Evolutionary conservation across 2,329 filamentous ascomycete species (phyloP).

Genomic region (Fusarium papillatum): DNA sequence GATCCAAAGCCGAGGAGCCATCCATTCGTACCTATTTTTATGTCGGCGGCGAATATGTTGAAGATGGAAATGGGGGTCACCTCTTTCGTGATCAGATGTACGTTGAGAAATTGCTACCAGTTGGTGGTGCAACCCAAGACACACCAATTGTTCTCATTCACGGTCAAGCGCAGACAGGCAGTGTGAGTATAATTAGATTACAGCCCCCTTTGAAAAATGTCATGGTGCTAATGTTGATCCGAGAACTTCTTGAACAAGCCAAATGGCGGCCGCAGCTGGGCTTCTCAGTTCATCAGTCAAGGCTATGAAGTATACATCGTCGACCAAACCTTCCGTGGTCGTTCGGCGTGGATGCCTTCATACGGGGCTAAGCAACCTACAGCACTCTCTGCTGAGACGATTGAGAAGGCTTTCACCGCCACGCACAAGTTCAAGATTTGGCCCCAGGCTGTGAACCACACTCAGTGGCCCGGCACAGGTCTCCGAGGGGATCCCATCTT

Average conservation of each 20-base stretch:
- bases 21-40: slow-evolving; percentile 38
- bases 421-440: slow-evolving; percentile 33
- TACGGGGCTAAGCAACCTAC: slow-evolving; percentile 19
- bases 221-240: neutral
- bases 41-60: slow-evolving; percentile 33
- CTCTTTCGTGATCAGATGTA: slow-evolving; percentile 43
- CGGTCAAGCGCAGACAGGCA: slow-evolving; percentile 40
- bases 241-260: slow-evolving; percentile 43
- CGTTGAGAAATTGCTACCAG: slow-evolving; percentile 36
- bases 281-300: slow-evolving; percentile 35
- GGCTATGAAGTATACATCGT: slow-evolving; percentile 43
- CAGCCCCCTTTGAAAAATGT: neutral
- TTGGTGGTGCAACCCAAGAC: slow-evolving; percentile 16
- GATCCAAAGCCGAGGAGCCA: slow-evolving; percentile 19
- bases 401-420: slow-evolving; percentile 38
- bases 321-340: slow-evolving; percentile 39
- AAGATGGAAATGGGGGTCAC: slow-evolving; percentile 35
- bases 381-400: slow-evolving; percentile 30
- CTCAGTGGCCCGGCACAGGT: slow-evolving; percentile 39
- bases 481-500: slow-evolving; percentile 32
- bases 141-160: slow-evolving; percentile 41
- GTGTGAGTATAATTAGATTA: slow-evolving; percentile 6
- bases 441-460: slow-evolving; percentile 39
- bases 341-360: slow-evolving; percentile 35
- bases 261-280: slow-evolving; percentile 39